Evolutionary conservation across 106 monocot species (phyloP).

Genomic region (Allium cepa): DNA sequence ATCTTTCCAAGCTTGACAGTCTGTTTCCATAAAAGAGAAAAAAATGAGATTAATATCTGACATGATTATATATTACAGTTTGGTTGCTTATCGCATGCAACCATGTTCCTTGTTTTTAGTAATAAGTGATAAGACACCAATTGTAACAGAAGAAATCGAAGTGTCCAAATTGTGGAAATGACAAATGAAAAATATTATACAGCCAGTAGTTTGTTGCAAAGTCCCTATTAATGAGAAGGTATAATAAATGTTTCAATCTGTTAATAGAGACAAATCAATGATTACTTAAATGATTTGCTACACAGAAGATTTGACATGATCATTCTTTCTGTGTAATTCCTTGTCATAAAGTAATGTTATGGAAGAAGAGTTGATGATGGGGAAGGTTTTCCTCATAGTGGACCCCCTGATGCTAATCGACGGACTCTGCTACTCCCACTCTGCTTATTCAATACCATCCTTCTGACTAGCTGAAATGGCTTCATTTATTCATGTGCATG

Average conservation of each 20-base stretch:
- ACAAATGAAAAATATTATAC: constrained; percentile 4
- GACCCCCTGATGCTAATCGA: too few relatives aligned
- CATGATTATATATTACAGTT: too few relatives aligned
- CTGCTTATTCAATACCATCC: too few relatives aligned
- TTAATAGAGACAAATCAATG: neutral
- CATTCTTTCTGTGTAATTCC: neutral
- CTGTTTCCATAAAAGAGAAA: too few relatives aligned
- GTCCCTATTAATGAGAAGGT: constrained; percentile 22
- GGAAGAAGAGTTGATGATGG: constrained; percentile 12
- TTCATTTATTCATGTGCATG: too few relatives aligned
- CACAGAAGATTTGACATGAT: constrained; percentile 3
- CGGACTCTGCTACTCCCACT: too few relatives aligned
- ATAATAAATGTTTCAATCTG: neutral
- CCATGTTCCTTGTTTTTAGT: too few relatives aligned
- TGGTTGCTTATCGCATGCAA: too few relatives aligned
- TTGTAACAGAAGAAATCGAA: neutral
- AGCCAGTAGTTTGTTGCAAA: constrained; percentile 24
- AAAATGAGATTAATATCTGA: too few relatives aligned
- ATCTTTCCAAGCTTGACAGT: too few relatives aligned
- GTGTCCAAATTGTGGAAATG: neutral
- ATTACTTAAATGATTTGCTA: neutral
- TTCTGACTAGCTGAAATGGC: too few relatives aligned
- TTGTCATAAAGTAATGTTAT: constrained; percentile 11
- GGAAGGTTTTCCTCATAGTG: constrained; percentile 6
- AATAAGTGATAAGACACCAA: too few relatives aligned